Base-by-base conservation (phyloP, 2,329 filamentous ascomycete species). In the Stylonectria norvegica region DNA sequence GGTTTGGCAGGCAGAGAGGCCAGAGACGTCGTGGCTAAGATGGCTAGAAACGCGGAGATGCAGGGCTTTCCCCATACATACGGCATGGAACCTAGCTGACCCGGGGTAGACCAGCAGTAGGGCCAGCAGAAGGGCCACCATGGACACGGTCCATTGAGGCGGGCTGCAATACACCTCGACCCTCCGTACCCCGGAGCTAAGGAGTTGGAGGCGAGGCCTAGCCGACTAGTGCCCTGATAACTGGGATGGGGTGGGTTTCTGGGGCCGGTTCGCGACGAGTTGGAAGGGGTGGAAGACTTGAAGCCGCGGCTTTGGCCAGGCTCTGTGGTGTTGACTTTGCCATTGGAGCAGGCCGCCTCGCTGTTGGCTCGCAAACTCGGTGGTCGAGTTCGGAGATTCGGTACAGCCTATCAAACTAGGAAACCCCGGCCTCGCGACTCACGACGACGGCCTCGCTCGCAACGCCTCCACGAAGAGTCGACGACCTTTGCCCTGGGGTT, bases 11-110 rank as follows among this genome's bases (percentile, higher is more conserved):
- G 48, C 45, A 48, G 49, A 52, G 49, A 39, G 29, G 36, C 2
- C 19, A 8, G 36, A 37, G 35, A 16, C 17, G 35, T 20, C 9
- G 16, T 28, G 25, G 33, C 23, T 30, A 28, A 39, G 33, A 30
- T 35, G 20, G 40, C 9, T 32, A 15, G 14, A 34, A 9, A 11
- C n/a, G 12, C n/a, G 12, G 34, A 23, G 50, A 47, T 47, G 45
- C 50, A 40, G 48, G 34, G 45, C 38, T 42, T 51, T 44, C 48
- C 49, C 45, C 42, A 49, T 17, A 25, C 7, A 25, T 8, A 25
- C 12, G 22, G 16, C 31, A 23, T 42, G 12, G 32, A 48, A 40
- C n/a, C n/a, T n/a, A n/a, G n/a, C n/a, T n/a, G n/a, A n/a, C n/a
- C n/a, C n/a, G n/a, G n/a, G n/a, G n/a, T n/a, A n/a, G n/a, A n/a